These are phyloP conservation scores for Heterobasidion irregulare DNA, from an alignment of 1,284 basidiomycete genomes.

Conservation along the genomic window DNA sequence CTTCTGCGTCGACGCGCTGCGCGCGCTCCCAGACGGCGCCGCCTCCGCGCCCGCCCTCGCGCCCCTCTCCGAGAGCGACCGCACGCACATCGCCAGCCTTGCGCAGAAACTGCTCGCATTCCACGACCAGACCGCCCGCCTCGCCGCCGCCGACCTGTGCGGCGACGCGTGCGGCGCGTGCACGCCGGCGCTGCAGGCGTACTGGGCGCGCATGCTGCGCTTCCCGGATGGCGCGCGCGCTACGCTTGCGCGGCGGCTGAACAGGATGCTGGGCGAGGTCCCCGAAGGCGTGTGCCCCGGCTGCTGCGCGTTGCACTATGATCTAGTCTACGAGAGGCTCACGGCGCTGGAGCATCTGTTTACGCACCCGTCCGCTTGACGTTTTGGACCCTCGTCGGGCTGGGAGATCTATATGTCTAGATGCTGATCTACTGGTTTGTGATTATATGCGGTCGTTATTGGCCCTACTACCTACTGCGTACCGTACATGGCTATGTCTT, in stretches of 20 bases:
- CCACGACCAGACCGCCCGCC: neutral
- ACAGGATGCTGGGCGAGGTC: neutral
- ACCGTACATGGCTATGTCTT: no score
- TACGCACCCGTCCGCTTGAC: no score
- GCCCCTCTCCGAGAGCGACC: neutral
- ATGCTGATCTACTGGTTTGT: no score
- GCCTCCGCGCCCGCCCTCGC: neutral
- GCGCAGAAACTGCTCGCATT: neutral
- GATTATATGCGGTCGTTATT: no score
- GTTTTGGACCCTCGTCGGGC: no score
- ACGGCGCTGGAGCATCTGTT: neutral
- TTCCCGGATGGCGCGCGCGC: no score
- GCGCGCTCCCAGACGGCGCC: neutral
- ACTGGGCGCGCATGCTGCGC: neutral
- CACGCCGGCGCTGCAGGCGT: neutral
- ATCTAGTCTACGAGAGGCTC: slow-evolving; percentile 25
- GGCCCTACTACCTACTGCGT: no score
- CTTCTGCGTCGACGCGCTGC: slow-evolving; percentile 3
- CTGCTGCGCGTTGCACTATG: slow-evolving; percentile 2
- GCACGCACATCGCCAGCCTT: neutral
- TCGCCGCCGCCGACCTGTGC: no score
- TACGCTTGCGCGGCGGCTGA: neutral
- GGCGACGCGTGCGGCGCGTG: neutral
- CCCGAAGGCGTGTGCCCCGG: slow-evolving; percentile 3
- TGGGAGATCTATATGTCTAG: no score